These are phyloP conservation scores for Amanita pallidorosea DNA, from an alignment of 768 basidiomycete genomes.

Conservation along the genomic window DNA sequence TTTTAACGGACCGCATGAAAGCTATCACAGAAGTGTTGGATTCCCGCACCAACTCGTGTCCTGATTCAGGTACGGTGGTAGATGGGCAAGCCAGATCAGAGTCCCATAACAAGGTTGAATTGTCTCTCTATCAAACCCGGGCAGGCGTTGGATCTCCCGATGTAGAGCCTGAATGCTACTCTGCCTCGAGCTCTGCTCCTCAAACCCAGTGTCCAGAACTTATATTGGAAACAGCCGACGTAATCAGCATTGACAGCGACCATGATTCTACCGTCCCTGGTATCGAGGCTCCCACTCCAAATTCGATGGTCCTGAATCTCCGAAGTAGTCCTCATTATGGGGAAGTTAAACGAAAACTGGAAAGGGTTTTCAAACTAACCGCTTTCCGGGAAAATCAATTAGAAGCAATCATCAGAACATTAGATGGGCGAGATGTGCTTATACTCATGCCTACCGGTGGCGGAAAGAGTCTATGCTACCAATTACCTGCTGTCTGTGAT, in stretches of 20 bases:
- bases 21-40: slow-evolving; percentile 25
- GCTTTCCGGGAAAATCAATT: slow-evolving; percentile 78
- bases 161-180: background rate
- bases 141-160: background rate
- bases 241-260: background rate
- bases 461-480: slow-evolving; percentile 81
- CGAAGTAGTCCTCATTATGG: slow-evolving; percentile 19
- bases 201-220: background rate
- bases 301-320: background rate
- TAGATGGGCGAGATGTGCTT: slow-evolving; percentile 80
- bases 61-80: no score
- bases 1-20: slow-evolving; percentile 19
- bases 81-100: no score
- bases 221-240: background rate
- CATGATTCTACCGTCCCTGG: background rate
- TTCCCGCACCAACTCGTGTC: slow-evolving; percentile 8
- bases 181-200: background rate
- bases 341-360: slow-evolving; percentile 48
- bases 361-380: slow-evolving; percentile 48
- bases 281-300: background rate
- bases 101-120: no score
- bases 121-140: background rate
- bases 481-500: slow-evolving; percentile 81
- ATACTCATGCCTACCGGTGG: slow-evolving; percentile 96
- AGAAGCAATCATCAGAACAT: slow-evolving; percentile 70